Conservation (phyloP, 106 monocot genomes). For the Dendrobium huoshanense region DNA sequence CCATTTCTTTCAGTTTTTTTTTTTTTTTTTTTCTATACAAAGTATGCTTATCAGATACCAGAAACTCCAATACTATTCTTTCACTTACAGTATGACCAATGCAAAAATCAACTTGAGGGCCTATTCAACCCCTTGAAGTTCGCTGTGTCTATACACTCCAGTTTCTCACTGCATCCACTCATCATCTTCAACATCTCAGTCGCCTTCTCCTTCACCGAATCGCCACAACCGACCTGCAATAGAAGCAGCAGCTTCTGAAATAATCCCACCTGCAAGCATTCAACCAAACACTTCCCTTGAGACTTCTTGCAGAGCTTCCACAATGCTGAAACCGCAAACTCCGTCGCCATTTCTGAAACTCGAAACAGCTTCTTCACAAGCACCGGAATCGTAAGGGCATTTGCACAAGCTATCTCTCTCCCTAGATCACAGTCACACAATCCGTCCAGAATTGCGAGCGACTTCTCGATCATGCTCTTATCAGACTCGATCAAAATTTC, state of each 20-base stretch:
- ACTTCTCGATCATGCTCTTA: conserved; percentile 55
- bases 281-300: conserved; percentile 15
- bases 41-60: no score
- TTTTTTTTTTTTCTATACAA: no score
- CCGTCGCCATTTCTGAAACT: conserved; percentile 34
- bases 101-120: neutral
- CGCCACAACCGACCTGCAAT: conserved; percentile 48
- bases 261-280: conserved; percentile 50
- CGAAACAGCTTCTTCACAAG: conserved; percentile 55
- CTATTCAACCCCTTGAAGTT: conserved; percentile 54
- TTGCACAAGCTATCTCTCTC: conserved; percentile 6
- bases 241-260: conserved; percentile 71
- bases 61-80: no score
- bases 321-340: conserved; percentile 33
- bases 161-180: conserved; percentile 28
- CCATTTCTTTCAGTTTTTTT: neutral
- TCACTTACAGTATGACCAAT: no score
- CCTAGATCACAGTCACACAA: conserved; percentile 10
- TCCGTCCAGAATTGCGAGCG: conserved; percentile 30
- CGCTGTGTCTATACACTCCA: conserved; percentile 40
- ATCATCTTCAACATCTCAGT: conserved; percentile 49
- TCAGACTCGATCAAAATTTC: conserved; percentile 60
- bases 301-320: conserved; percentile 32
- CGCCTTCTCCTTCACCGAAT: conserved; percentile 47
- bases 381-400: conserved; percentile 32